Base-by-base conservation (phyloP, 2,329 filamentous ascomycete species). In the Pseudogymnoascus sp. region DNA sequence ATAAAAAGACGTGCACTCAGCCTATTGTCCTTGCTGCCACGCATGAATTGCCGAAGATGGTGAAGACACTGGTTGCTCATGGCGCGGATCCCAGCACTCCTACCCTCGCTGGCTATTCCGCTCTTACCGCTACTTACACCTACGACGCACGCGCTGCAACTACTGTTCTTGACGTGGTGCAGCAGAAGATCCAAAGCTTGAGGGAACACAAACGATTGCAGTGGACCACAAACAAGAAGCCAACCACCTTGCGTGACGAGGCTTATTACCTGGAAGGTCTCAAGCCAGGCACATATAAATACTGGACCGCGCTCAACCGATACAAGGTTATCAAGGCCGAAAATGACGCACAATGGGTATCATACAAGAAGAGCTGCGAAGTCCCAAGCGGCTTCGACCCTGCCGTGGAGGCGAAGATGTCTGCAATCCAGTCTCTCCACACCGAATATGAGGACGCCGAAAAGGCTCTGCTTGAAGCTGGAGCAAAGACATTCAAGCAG, bases 41-140 rank as follows among this genome's bases (percentile, higher is more conserved):
- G 74, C 68, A 71, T 6, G 79, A 82, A 67, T 62, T 85, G 68
- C 72, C 75, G n/a, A 74, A 77, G 0, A 69, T 85, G 5, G 61
- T 69, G 9, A 43, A 65, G 18, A 75, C 80, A 39, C 77, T 95
- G 2, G 70, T 95, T 1, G 74, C 82, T 14, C 75, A 75, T 14
- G 89, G 88, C 1, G 87, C 81, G 3, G 81, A 92, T 71, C 79
- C 84, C 0, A 89, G 89, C 64, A 78, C 79, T 0, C 67, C 90
- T 38, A 81, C 81, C 0, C 70, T 68, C 6, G 15, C 50, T 1
- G 74, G 76, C 2, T 68, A 76, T 38, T 61, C 70, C 1, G 62
- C 78, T 1, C 67, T 80, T 28, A 59, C 68, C 2, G 12, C 5
- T 15, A 62, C 64, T 1, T 74, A 76, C 60, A 67, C 70, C 4